Evolutionary conservation across 306 rosid species (phyloP), one percentile per base, ranked within the genome.

Genomic region (Albizia julibrissin): DNA sequence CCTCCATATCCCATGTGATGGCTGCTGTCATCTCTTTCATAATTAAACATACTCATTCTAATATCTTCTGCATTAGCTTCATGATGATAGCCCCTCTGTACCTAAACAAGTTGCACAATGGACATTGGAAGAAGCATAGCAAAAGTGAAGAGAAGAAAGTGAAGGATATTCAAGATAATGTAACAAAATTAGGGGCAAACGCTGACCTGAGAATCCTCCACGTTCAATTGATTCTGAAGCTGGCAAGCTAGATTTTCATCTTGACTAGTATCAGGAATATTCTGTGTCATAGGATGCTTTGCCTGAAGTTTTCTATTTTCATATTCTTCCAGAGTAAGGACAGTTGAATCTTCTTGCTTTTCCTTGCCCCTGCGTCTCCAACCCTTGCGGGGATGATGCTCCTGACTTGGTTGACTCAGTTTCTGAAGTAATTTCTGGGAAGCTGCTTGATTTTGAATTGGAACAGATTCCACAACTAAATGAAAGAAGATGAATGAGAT

Each of bases 361-460:
- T 84, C 95, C 89, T 83, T 95, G 67, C 97, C 91, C 87, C 92
- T 84, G 29, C 69, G 44, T 76, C 50, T 88, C 76, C 91, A 24
- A 69, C 94, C 88, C 79, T 39, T 91, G 22, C 47, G 75, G 73
- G 80, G 82, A 39, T 89, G 75, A 69, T 54, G 79, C 70, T 80
- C 84, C 82, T 52, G 85, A 82, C 86, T 85, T 29, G 84, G 95
- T 47, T 87, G 81, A 73, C 86, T 89, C 89, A 89, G 79, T 86
- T 88, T 95, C 87, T 91, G 91, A 75, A 89, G 99, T 69, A 93
- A 89, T 40, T 95, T 95, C 81, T 95, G 99, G 33, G 99, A 85
- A 65, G 99, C 96, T 39, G 98, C 98, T 87, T 95, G 98, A 81
- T 95, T 95, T 86, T 93, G 98, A 61, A 95, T 85, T 31, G 98